phyloP scores from a whole-genome alignment of 352 stramenopile genomes.

The Pythium phragmiticola region DNA sequence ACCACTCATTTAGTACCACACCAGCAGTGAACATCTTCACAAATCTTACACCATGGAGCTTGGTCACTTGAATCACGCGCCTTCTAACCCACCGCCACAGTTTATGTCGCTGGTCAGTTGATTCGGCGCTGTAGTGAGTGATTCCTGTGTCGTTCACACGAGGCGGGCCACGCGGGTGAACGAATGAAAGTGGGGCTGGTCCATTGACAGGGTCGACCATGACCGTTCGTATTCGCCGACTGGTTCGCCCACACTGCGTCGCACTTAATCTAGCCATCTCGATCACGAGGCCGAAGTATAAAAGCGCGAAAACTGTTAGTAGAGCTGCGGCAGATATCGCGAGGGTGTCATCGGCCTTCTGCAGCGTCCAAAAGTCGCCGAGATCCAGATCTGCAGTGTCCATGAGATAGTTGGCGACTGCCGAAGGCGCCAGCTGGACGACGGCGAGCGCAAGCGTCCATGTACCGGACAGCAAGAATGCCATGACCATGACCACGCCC shows the following conservation, averaged over 20 bases:
- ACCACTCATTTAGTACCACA: background rate
- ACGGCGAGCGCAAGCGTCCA: constrained; percentile 40
- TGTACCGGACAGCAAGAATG: constrained; percentile 34
- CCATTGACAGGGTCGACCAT: background rate
- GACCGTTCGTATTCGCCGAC: too few species aligned
- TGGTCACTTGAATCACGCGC: background rate
- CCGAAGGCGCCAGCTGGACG: constrained; percentile 38
- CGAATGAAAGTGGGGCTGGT: background rate
- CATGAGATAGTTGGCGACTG: constrained; percentile 44
- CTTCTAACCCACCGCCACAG: too few species aligned
- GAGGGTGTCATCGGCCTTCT: constrained; percentile 24
- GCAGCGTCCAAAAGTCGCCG: constrained; percentile 50
- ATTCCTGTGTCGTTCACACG: too few species aligned
- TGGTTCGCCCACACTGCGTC: too few species aligned
- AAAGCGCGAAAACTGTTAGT: constrained; percentile 32
- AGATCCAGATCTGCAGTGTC: constrained; percentile 41
- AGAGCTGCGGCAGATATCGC: constrained; percentile 25
- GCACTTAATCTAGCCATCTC: constrained; percentile 27
- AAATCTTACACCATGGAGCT: constrained; percentile 2
- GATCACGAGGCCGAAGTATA: constrained; percentile 34
- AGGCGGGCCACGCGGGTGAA: too few species aligned
- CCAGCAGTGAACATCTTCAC: background rate
- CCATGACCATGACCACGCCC: constrained; percentile 40
- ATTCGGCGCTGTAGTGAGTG: too few species aligned
- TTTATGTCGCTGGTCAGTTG: too few species aligned